Evolutionary conservation across 768 basidiomycete genomes (phyloP), one percentile per base, ranked within the genome.

Genomic region (Terana coerulea): DNA sequence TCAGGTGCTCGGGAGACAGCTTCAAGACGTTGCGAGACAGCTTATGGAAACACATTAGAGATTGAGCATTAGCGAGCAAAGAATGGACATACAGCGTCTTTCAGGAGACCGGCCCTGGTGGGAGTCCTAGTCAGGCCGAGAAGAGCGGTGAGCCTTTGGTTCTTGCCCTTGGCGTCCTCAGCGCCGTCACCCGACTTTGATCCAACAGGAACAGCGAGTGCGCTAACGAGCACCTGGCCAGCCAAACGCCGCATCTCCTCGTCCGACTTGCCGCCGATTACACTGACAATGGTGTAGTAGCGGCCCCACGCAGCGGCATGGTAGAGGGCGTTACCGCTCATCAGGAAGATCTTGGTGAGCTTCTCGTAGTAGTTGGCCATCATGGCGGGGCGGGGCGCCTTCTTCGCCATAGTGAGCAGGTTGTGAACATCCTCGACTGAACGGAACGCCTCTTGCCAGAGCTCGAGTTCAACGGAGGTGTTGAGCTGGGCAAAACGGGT

Each of bases 301-400:
- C 86, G 78, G 39, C 87, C 83, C 94, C 94, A 98, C 0, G 95
- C 93, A 15, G 95, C 93, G 43, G 95, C 95, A 65, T 98, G 95
- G 72, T 93, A 98, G 12, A 99, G 75, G 3, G 92, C 86, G 61
- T 94, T 95, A 14, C 92, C 90, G 54, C 88, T 91, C 76, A 94
- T 95, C 61, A 95, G 77, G 76, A 98, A 99, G 57, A 99, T 95
- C 64, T 87, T 88, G 36, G 95, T 91, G 57, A 98, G 82, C 71
- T 98, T 98, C 69, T 98, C 94, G 72, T 98, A 98, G 72, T 98
- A 98, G 68, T 91, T 93, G 53, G 93, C 92, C 95, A 98, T 98
- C 93, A 98, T 95, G 11, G 86, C 79, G 0, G 92, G 91, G 29
- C 92, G 85, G 1, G 93, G 91, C 0, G 91, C 83, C 70, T 94